A percentile compares a stretch with the other conserved stretches of the same genome.
These are phyloP conservation scores for Fragaria nilgerrensis DNA, from an alignment of 306 rosid genomes.

Conservation along the genomic window DNA sequence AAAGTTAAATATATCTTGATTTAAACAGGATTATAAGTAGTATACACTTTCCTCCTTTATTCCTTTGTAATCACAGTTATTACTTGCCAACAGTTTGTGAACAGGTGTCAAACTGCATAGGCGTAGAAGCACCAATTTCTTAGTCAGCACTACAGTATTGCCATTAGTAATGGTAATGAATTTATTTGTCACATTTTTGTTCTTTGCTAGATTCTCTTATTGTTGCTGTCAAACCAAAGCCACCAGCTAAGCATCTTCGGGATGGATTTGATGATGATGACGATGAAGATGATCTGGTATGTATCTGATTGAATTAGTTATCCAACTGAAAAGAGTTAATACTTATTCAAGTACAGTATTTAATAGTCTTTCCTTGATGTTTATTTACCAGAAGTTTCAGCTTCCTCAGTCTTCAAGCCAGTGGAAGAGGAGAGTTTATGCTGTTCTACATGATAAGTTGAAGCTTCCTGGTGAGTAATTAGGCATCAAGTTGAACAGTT, in stretches of 20 bases:
- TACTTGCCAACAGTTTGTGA: not conserved
- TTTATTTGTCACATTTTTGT: conserved; percentile 3
- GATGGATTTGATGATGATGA: conserved; percentile 67
- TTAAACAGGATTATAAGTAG: not conserved
- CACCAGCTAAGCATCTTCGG: conserved; percentile 53
- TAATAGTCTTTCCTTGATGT: conserved; percentile 25
- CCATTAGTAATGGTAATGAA: not conserved
- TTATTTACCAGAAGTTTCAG: conserved; percentile 64
- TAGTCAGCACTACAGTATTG: not conserved
- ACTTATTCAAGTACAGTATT: conserved; percentile 4
- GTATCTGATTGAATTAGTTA: conserved; percentile 6
- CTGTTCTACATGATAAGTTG: conserved; percentile 76
- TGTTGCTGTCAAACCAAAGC: conserved; percentile 93
- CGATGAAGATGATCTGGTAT: conserved; percentile 80
- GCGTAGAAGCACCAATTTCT: not conserved
- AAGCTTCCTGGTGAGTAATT: conserved; percentile 71
- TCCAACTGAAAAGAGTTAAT: conserved; percentile 16
- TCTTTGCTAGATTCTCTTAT: conserved; percentile 60
- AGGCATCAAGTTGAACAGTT: conserved; percentile 16
- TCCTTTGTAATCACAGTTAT: not conserved
- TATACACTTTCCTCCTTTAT: not conserved
- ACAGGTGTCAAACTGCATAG: not conserved
- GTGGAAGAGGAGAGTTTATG: conserved; percentile 79
- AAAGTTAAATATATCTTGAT: not conserved
- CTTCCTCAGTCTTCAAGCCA: conserved; percentile 78